Evolutionary conservation across 257 asterid genomes (phyloP).

Genomic region (Solanum arcanum): DNA sequence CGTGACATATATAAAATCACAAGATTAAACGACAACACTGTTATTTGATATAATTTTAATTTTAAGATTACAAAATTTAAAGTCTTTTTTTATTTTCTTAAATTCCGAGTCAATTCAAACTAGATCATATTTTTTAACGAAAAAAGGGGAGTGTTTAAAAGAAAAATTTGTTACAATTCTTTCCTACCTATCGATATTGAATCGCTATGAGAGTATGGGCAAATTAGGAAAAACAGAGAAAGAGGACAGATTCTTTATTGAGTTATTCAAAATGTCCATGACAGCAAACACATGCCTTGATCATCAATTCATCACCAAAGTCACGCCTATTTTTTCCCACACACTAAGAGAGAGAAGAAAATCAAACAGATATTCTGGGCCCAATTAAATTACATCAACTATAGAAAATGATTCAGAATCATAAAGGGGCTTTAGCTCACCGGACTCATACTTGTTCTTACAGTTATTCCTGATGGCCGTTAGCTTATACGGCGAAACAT

Average conservation of each 20-base stretch:
- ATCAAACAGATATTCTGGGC: not conserved
- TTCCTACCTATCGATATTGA: not conserved
- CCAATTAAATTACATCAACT: not conserved
- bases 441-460: not conserved
- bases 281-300: not conserved
- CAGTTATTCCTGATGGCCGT: conserved; percentile 10
- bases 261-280: not conserved
- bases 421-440: not conserved
- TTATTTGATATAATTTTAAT: too few species aligned
- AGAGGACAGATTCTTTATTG: not conserved
- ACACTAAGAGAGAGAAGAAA: not conserved
- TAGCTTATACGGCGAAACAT: conserved; percentile 9
- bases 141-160: too few species aligned
- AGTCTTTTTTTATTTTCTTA: too few species aligned
- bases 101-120: too few species aligned
- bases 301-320: not conserved
- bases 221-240: not conserved
- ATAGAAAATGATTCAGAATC: not conserved
- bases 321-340: not conserved
- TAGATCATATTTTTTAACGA: too few species aligned
- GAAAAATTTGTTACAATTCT: not conserved
- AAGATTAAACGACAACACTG: too few species aligned
- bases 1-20: too few species aligned
- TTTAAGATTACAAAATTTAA: too few species aligned
- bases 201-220: not conserved